Conservation (phyloP, 345 rosid genomes). For the Aethionema arabicum region DNA sequence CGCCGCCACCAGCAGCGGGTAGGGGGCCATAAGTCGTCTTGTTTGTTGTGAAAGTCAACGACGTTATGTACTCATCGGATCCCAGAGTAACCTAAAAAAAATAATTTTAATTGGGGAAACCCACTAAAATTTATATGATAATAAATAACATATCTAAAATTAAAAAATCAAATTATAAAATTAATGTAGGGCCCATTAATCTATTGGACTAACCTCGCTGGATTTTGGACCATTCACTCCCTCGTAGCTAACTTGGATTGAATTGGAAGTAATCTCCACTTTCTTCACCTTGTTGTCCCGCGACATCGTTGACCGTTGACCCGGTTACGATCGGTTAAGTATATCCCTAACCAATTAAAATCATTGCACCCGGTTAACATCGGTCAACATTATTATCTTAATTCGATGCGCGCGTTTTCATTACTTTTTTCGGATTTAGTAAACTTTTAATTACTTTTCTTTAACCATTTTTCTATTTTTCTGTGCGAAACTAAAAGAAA, state of each 20-base stretch:
- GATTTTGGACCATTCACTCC: conserved; percentile 31
- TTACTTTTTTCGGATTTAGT: too few relatives aligned
- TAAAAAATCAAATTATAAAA: too few relatives aligned
- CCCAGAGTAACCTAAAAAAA: conserved; percentile 28
- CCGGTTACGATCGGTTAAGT: neutral
- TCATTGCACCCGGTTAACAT: neutral
- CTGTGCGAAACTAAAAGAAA: too few relatives aligned
- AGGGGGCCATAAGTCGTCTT: conserved; percentile 28
- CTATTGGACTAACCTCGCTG: conserved; percentile 29
- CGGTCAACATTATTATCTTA: too few relatives aligned
- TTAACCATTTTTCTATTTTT: too few relatives aligned
- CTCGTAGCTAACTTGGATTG: conserved; percentile 33
- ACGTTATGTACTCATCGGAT: conserved; percentile 37
- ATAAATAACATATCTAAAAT: too few relatives aligned
- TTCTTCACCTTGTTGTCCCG: conserved; percentile 39
- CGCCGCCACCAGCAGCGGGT: neutral
- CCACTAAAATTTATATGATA: neutral
- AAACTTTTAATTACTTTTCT: too few relatives aligned
- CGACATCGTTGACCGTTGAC: conserved; percentile 11
- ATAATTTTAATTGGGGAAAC: neutral
- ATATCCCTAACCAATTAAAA: neutral
- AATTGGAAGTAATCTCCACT: conserved; percentile 33
- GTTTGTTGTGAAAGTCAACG: conserved; percentile 32
- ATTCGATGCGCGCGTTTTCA: too few relatives aligned
- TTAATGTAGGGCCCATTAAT: too few relatives aligned